Evolutionary conservation across 306 rosid species (phyloP).

Genomic region (Bauhinia variegata): DNA sequence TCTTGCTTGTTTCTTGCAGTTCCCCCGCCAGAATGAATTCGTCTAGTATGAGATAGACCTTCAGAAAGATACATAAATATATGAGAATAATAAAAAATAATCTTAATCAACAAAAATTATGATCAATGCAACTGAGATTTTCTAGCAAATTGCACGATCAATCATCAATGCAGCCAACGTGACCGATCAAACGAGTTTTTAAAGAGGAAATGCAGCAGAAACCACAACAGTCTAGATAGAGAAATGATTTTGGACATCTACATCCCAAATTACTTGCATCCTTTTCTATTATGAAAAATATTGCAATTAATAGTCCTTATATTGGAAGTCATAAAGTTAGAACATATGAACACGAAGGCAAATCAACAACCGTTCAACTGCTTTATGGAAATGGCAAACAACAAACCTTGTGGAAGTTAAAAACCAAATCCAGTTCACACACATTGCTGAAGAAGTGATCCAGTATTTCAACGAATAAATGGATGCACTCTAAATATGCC

Average conservation of each 20-base stretch:
- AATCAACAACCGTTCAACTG: neutral
- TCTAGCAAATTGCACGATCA: too few species aligned
- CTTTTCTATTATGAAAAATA: neutral
- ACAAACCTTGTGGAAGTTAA: slow-evolving; percentile 89
- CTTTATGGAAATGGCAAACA: neutral
- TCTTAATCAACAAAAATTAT: neutral
- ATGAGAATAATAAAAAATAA: slow-evolving; percentile 27
- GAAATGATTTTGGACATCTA: too few species aligned
- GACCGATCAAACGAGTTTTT: too few species aligned
- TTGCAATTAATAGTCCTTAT: neutral
- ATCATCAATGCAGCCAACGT: too few species aligned
- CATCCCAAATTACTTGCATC: too few species aligned
- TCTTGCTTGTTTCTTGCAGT: slow-evolving; percentile 63
- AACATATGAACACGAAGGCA: neutral
- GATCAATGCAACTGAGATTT: too few species aligned
- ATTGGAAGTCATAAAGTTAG: neutral
- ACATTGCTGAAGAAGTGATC: slow-evolving; percentile 98
- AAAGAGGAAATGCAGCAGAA: too few species aligned
- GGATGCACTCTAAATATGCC: slow-evolving; percentile 96
- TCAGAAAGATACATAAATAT: slow-evolving; percentile 23
- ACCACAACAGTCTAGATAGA: neutral
- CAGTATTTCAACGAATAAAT: slow-evolving; percentile 89
- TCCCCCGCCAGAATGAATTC: slow-evolving; percentile 65
- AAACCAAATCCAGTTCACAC: slow-evolving; percentile 87
- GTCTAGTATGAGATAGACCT: slow-evolving; percentile 63